Conservation (phyloP, 2,329 filamentous ascomycete species). For the Clonostachys solani region DNA sequence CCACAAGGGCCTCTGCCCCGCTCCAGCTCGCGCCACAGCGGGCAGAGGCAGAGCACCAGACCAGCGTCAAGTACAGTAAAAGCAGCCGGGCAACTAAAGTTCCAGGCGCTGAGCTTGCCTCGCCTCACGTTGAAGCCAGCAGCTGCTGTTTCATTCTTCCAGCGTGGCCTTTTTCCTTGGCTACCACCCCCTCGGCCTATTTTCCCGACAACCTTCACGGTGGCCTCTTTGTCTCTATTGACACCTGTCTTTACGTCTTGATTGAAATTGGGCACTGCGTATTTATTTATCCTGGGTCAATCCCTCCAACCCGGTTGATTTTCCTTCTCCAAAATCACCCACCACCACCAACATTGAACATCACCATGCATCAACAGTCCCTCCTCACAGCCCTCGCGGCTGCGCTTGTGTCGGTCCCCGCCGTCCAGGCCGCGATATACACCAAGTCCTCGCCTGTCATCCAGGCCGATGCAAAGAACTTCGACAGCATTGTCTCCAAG, state of each 20-base stretch:
- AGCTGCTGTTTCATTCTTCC: constrained; percentile 14
- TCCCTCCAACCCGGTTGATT: too few relatives aligned
- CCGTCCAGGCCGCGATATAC: constrained; percentile 71
- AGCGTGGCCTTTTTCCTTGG: constrained; percentile 37
- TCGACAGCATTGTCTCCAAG: constrained; percentile 76
- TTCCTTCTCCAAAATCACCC: too few relatives aligned
- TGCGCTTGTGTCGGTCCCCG: constrained; percentile 61
- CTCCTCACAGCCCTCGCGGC: constrained; percentile 42
- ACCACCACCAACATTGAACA: too few relatives aligned
- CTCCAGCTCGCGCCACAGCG: constrained; percentile 17
- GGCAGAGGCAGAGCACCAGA: too few relatives aligned
- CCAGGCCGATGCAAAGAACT: constrained; percentile 74
- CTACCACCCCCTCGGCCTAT: neutral
- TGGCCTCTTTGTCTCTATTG: neutral
- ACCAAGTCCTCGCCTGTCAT: constrained; percentile 82
- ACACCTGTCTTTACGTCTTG: neutral
- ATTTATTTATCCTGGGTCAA: too few relatives aligned
- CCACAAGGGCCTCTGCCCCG: neutral
- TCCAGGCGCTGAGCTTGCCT: too few relatives aligned
- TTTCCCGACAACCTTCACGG: neutral
- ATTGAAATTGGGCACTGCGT: too few relatives aligned
- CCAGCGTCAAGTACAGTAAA: too few relatives aligned
- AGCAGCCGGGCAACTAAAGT: too few relatives aligned
- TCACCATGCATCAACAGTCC: constrained; percentile 47
- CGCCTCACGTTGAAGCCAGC: too few relatives aligned